These are phyloP conservation scores for Platanthera guangdongensis DNA, from an alignment of 106 monocot species.

Conservation along the genomic window DNA sequence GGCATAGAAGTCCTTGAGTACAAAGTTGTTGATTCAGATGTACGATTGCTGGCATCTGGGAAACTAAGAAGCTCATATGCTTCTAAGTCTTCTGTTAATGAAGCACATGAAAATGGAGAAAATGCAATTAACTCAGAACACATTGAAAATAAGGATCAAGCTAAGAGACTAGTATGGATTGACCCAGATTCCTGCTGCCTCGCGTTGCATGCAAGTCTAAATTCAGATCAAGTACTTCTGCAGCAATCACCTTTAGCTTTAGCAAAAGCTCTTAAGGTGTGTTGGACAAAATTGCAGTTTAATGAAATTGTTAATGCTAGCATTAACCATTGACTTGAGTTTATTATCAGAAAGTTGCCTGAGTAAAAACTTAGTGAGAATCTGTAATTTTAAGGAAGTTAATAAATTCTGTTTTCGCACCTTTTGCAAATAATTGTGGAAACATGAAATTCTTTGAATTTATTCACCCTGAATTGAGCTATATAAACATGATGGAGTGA, in stretches of 20 bases:
- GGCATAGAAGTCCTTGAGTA: conserved; percentile 68
- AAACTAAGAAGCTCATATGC: conserved; percentile 24
- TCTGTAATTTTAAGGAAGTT: not conserved
- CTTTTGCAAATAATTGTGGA: not conserved
- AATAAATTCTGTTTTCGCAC: not conserved
- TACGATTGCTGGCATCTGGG: conserved; percentile 66
- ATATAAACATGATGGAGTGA: not conserved
- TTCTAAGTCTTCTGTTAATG: not conserved
- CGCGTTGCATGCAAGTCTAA: conserved; percentile 55
- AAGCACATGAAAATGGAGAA: conserved; percentile 9
- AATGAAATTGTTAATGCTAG: not conserved
- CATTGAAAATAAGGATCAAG: conserved; percentile 18
- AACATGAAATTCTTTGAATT: not conserved
- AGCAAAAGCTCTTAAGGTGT: conserved; percentile 89
- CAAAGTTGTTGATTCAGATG: conserved; percentile 52
- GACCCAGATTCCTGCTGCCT: conserved; percentile 72
- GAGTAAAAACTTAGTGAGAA: conserved; percentile 4
- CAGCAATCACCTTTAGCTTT: conserved; percentile 90
- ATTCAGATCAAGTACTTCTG: conserved; percentile 43
- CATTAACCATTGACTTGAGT: not conserved
- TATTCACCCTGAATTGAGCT: not conserved
- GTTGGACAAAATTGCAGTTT: conserved; percentile 2
- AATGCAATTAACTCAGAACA: conserved; percentile 13
- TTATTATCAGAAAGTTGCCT: not conserved
- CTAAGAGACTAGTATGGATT: conserved; percentile 49